Conservation (phyloP, 129 eudicot genomes). For the sunflower (Helianthus annuus) region HanXRQr2.0-SUNRISE NC_035447.2:79311229-79311728, state of each 20-base stretch:
- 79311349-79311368: not conserved
- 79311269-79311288: conserved; percentile 66
- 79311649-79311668: not conserved
- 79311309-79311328: conserved; percentile 76
- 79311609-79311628: conserved; percentile 1
- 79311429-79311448: not conserved
- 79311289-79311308: conserved; percentile 82
- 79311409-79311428: not conserved
- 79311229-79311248: conserved; percentile 96
- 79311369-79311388: not conserved
- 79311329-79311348: conserved; percentile 4
- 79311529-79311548: not conserved
- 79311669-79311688: not conserved
- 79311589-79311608: conserved; percentile 1
- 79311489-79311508: not conserved
- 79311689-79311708: not conserved
- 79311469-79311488: not conserved
- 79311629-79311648: not conserved
- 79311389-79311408: conserved; percentile 1
- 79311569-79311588: not conserved
- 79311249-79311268: conserved; percentile 83
- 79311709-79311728: not conserved
- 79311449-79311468: not conserved
- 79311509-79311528: not conserved
- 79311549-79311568: not conserved